Evolutionary conservation across 805 yeast species (phyloP).

Genomic region (Wickerhamiella siamensis): DNA sequence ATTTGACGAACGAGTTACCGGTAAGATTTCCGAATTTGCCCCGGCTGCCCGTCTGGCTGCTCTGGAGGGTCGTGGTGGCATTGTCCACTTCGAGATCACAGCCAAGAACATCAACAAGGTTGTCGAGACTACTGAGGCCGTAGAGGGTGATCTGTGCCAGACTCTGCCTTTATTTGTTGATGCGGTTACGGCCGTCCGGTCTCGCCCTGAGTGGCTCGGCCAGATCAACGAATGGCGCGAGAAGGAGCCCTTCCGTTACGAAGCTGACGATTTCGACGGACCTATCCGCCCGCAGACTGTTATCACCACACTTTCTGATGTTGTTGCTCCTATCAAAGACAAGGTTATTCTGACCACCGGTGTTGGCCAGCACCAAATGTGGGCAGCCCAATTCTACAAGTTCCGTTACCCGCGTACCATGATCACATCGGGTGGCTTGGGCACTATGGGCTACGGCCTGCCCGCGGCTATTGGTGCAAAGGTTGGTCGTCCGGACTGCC

Average conservation of each 20-base stretch:
- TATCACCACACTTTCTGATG: slow-evolving; percentile 58
- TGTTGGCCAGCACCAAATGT: slow-evolving; percentile 99
- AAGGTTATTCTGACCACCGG: slow-evolving; percentile 90
- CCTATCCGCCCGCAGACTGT: slow-evolving; percentile 86
- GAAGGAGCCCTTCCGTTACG: slow-evolving; percentile 74
- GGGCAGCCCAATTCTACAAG: slow-evolving; percentile 97
- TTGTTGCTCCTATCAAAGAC: slow-evolving; percentile 46
- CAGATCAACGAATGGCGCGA: slow-evolving; percentile 69
- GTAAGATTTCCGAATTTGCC: slow-evolving; percentile 73
- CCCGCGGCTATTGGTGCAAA: slow-evolving; percentile 99
- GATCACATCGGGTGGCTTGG: slow-evolving; percentile 97
- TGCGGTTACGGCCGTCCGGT: slow-evolving; percentile 40
- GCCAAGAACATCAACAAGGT: slow-evolving; percentile 97
- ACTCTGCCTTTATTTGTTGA: slow-evolving; percentile 66
- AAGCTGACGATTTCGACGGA: slow-evolving; percentile 44
- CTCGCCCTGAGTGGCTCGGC: slow-evolving; percentile 66
- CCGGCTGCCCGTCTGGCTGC: slow-evolving; percentile 90
- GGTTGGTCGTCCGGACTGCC: slow-evolving; percentile 85
- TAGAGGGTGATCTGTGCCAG: slow-evolving; percentile 87
- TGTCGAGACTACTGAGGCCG: slow-evolving; percentile 82
- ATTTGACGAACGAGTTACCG: slow-evolving; percentile 96
- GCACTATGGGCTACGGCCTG: slow-evolving; percentile 96
- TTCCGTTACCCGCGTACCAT: slow-evolving; percentile 88
- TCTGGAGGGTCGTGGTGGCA: slow-evolving; percentile 80
- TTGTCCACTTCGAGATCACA: slow-evolving; percentile 86